These are phyloP conservation scores for Triglochin maritima DNA, from an alignment of 106 monocot genomes.

Conservation along the genomic window DNA sequence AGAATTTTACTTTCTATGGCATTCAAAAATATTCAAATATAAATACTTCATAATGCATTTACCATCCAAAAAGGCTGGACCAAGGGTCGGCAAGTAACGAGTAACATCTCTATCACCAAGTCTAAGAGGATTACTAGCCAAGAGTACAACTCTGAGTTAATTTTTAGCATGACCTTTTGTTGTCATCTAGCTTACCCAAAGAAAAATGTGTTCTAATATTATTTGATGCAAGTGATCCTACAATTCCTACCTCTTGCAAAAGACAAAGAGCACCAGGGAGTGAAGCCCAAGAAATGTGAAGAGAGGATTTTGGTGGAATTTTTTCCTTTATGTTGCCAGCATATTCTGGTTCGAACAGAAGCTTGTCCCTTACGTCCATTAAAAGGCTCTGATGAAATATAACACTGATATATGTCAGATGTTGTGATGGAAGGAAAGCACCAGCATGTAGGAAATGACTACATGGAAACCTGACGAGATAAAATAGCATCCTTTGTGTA, in stretches of 20 bases:
- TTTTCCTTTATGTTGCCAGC: conserved; percentile 77
- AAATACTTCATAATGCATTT: too few species aligned
- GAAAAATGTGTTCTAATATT: neutral
- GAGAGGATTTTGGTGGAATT: conserved; percentile 64
- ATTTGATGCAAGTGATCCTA: neutral
- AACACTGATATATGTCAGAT: neutral
- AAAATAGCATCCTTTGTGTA: conserved; percentile 49
- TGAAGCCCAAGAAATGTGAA: conserved; percentile 76
- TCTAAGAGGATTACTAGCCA: too few species aligned
- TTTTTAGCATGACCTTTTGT: too few species aligned
- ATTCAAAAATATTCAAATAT: too few species aligned
- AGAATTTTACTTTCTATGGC: too few species aligned
- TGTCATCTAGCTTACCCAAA: neutral
- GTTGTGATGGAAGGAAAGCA: neutral
- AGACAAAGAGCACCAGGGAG: conserved; percentile 69
- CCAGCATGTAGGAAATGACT: neutral
- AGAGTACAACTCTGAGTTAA: too few species aligned
- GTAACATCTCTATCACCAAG: too few species aligned
- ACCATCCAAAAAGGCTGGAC: too few species aligned
- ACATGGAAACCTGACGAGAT: conserved; percentile 51
- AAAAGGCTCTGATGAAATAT: conserved; percentile 48
- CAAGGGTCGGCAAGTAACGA: too few species aligned
- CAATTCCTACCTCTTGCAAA: conserved; percentile 65
- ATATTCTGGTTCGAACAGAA: conserved; percentile 93
- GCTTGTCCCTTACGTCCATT: conserved; percentile 94